Base-by-base conservation (phyloP, 2,329 filamentous ascomycete species). In the Pseudocercospora cruenta region DNA sequence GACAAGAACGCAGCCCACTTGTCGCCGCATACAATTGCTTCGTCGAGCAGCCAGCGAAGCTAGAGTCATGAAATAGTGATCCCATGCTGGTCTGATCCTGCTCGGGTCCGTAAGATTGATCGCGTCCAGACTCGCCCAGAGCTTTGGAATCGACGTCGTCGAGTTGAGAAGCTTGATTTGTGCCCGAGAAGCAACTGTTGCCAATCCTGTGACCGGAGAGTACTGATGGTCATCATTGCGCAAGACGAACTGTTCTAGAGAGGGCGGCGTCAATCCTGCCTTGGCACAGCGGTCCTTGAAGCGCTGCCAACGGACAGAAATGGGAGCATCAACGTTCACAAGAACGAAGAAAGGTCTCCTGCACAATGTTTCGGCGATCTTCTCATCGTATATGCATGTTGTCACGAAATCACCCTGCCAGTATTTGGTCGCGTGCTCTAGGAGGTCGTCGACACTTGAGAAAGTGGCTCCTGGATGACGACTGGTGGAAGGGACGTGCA, bases 41-140 rank as follows among this genome's bases (percentile, higher is more conserved):
- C 95, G 87, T 72, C 93, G 91, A 0, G 94, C 92, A 7, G 95
- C 95, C 57, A 99, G 87, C 36, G 91, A 93, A 4, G 95, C 94
- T n/a, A 99, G 84, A 47, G 92, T 88, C 95, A 99, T 99, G 77
- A 99, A 99, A 82, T 99, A 99, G 74, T 91, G 90, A 80, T 99
- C 95, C 95, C 95, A 99, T 58, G 88, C 90, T 0, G 95, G 95
- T 1, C 95, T 88, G 39, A 99, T 84, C 1, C 95, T 90, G 72
- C 91, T 87, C 36, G 90, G 86, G 74, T 95, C 89, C 1, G 90
- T 85, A 26, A 99, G 86, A 77, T 96, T 87, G 7, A 97, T 85
- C 55, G 87, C 86, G 58, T 86, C 84, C 1, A 99, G 86, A 8
- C 91, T 90, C 3, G 85, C 83, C 77, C 93, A 89, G 5, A 98